Base-by-base conservation (phyloP, 768 basidiomycete genomes). In the Lentinula sp. region DNA sequence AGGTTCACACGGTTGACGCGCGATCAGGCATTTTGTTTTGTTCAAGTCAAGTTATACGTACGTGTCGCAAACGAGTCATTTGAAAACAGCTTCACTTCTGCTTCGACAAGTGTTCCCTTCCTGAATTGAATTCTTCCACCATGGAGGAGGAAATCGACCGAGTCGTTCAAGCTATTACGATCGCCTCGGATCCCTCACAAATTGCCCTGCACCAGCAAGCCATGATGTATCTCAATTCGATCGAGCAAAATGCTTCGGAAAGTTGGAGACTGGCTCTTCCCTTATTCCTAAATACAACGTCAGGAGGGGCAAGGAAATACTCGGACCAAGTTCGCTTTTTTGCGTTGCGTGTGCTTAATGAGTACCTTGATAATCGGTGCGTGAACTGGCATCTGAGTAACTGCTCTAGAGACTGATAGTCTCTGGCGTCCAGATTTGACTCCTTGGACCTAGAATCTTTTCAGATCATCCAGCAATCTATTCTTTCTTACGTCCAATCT, bases 251-350 rank as follows among this genome's bases (percentile, higher is more conserved):
- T 71, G 80, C 88, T 13, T 78, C 80, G 63, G 82, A 83, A 64
- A 85, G 86, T 18, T 98, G 95, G 94, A 81, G 87, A 70, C 80
- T 94, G 48, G 90, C 90, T 33, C 79, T 94, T 63, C 77, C 83
- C 37, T 78, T 93, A 49, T 94, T 93, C 69, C 81, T 87, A 32
- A 86, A 85, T 65, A 73, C 76, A 61, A 79, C 79, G 46, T 67
- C 82, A 20, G 81, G 85, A 64, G 87, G 89, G n/a, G 69, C 75
- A 3, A 79, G 86, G 66, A 88, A 85, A 74, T 81, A 91, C 70
- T 82, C 86, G 20, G 70, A 84, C 37, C 85, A 91, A 69, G 88
- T 82, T 49, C 82, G 92, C 65, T 91, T 93, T 75, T 91, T 87
- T 73, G 89, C 89, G 32, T 77, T 94, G 66, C 81, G 90, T 57